Percentiles rank a stretch among this genome's conserved stretches.
These are phyloP conservation scores for Emergomyces orientalis DNA, from an alignment of 2,329 filamentous ascomycete genomes.

Conservation along the genomic window DNA sequence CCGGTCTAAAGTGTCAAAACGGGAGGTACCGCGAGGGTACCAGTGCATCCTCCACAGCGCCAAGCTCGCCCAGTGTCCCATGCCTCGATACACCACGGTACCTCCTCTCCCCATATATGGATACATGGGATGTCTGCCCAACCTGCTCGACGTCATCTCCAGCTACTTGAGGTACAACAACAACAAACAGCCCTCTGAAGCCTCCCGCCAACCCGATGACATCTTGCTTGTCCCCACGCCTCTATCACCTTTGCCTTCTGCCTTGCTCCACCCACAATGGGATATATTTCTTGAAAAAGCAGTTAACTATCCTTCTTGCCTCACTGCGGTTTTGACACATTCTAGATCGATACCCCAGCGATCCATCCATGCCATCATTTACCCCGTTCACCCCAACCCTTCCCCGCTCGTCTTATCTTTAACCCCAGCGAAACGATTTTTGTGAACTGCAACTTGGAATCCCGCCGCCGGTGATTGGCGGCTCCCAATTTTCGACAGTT, in stretches of 20 bases:
- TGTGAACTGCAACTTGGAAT: background rate
- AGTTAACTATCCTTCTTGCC: background rate
- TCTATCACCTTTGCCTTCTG: too few relatives aligned
- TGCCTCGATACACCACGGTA: background rate
- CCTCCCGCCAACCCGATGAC: background rate
- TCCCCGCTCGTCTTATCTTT: background rate
- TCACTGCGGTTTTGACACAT: background rate
- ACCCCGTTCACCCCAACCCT: background rate
- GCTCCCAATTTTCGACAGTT: background rate
- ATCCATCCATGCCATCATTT: background rate
- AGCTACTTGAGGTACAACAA: too few relatives aligned
- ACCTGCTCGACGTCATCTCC: slow-evolving; percentile 4
- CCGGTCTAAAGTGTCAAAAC: background rate
- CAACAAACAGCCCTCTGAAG: background rate
- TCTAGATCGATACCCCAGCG: background rate
- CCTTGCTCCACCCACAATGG: too few relatives aligned
- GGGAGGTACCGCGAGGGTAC: background rate
- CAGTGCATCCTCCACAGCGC: background rate
- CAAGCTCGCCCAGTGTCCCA: background rate
- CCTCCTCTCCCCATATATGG: background rate
- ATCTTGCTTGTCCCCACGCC: background rate
- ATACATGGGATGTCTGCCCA: background rate
- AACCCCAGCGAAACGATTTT: background rate
- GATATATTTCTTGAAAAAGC: background rate
- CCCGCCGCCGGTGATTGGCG: background rate